A percentile compares a stretch with the other conserved stretches of the same genome.
Evolutionary conservation across 2,329 filamentous ascomycete genomes (phyloP).

Genomic region (Colletotrichum viniferum): DNA sequence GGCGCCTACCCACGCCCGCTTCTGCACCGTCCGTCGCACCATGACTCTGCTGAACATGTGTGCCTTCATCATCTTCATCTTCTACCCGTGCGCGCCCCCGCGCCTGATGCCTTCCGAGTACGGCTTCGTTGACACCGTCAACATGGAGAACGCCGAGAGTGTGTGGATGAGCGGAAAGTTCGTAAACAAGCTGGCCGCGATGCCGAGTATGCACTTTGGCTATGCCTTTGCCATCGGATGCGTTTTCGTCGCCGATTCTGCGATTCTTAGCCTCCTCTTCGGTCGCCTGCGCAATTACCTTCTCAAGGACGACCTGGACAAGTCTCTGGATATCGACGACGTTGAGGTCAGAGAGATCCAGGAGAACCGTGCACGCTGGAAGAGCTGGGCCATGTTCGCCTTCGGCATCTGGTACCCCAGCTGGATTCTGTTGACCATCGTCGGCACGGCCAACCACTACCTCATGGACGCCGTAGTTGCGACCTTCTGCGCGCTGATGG

Average conservation of each 20-base stretch:
- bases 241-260: slow-evolving; percentile 57
- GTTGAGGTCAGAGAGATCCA: slow-evolving; percentile 23
- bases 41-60: slow-evolving; percentile 64
- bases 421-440: slow-evolving; percentile 60
- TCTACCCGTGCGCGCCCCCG: slow-evolving; percentile 69
- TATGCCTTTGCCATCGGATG: slow-evolving; percentile 60
- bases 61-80: slow-evolving; percentile 65
- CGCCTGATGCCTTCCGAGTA: slow-evolving; percentile 63
- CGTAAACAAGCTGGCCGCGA: slow-evolving; percentile 62
- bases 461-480: slow-evolving; percentile 71
- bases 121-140: slow-evolving; percentile 67
- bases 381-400: slow-evolving; percentile 30
- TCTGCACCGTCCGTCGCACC: slow-evolving; percentile 40
- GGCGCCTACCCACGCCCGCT: slow-evolving; percentile 44
- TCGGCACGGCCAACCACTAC: slow-evolving; percentile 67
- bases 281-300: slow-evolving; percentile 25
- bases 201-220: slow-evolving; percentile 62
- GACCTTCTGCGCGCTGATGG: slow-evolving; percentile 62
- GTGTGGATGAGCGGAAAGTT: slow-evolving; percentile 69
- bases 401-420: slow-evolving; percentile 56
- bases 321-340: slow-evolving; percentile 19
- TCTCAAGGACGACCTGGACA: slow-evolving; percentile 13
- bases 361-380: slow-evolving; percentile 30
- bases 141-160: slow-evolving; percentile 54
- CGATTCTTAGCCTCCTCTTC: slow-evolving; percentile 44